phyloP scores from a whole-genome alignment of 805 yeast genomes.

The Kluyveromyces wickerhamii region DNA sequence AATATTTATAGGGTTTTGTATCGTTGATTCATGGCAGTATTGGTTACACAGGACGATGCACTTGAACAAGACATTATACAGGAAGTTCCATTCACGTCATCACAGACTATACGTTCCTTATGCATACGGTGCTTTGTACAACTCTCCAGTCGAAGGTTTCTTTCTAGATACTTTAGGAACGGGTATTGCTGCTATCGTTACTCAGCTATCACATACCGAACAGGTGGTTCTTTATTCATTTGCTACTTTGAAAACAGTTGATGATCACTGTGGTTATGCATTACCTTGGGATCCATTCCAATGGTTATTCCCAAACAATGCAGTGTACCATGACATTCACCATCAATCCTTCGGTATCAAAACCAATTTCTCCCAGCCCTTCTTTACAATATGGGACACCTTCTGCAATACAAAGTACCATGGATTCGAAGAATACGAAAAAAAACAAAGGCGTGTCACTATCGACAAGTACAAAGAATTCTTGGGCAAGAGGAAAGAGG shows the following conservation, averaged over 20 bases:
- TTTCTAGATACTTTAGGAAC: constrained; percentile 88
- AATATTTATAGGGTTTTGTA: constrained; percentile 52
- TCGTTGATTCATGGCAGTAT: constrained; percentile 95
- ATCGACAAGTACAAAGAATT: constrained; percentile 58
- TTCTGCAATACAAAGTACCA: constrained; percentile 64
- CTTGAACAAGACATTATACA: constrained; percentile 64
- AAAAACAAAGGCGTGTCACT: constrained; percentile 58
- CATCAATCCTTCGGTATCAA: constrained; percentile 95
- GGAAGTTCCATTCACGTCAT: constrained; percentile 85
- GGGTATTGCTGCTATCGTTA: constrained; percentile 63
- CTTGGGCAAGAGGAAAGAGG: constrained; percentile 32
- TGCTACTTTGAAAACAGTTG: constrained; percentile 93
- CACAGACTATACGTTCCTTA: constrained; percentile 93
- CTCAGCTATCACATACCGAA: constrained; percentile 70
- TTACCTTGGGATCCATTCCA: constrained; percentile 91
- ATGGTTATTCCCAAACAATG: constrained; percentile 84
- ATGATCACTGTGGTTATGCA: constrained; percentile 97
- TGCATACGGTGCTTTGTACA: constrained; percentile 93
- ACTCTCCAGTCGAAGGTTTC: constrained; percentile 91
- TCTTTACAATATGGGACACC: constrained; percentile 89
- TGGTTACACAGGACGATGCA: constrained; percentile 88
- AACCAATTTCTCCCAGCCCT: constrained; percentile 91
- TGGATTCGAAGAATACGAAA: constrained; percentile 55
- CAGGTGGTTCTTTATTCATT: constrained; percentile 66
- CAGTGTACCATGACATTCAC: constrained; percentile 94